Percentiles rank a stretch among this genome's conserved stretches.
These are phyloP conservation scores for Kondoa subrosea DNA, from an alignment of 768 basidiomycete genomes.

Conservation along the genomic window DNA sequence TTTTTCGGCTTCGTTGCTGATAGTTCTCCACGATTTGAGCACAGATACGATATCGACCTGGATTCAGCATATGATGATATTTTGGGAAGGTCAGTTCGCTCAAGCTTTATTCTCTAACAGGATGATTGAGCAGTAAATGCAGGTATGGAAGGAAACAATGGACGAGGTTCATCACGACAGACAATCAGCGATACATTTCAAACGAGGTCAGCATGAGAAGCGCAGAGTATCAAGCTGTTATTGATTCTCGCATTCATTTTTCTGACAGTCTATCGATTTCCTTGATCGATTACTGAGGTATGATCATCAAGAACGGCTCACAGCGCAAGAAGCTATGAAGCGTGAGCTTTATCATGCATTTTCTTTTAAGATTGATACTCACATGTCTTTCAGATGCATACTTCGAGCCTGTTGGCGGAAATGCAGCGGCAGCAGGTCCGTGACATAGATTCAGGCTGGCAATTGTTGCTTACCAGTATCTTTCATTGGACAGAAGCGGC, in stretches of 20 bases:
- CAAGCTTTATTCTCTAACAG: conserved; percentile 12
- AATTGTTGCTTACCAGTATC: neutral
- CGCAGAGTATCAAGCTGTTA: neutral
- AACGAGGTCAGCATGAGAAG: conserved; percentile 55
- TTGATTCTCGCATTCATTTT: neutral
- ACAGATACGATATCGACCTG: conserved; percentile 68
- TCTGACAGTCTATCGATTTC: conserved; percentile 52
- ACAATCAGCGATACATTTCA: conserved; percentile 88
- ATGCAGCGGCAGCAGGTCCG: neutral
- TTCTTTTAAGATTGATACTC: neutral
- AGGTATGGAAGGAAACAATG: conserved; percentile 79
- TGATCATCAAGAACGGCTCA: conserved; percentile 91
- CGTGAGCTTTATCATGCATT: conserved; percentile 71
- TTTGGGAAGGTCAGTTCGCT: conserved; percentile 49
- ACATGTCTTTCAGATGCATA: neutral
- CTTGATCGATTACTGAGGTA: conserved; percentile 88
- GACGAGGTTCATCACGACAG: conserved; percentile 84
- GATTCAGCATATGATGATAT: conserved; percentile 94
- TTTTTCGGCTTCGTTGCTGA: neutral
- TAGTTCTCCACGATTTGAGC: neutral
- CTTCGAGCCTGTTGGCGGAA: conserved; percentile 2
- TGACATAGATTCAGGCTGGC: neutral
- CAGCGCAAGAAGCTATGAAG: conserved; percentile 76
- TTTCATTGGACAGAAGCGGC: neutral
- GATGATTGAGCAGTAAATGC: conserved; percentile 33